Evolutionary conservation across 768 basidiomycete species (phyloP).

Genomic region (Suillus hirtellus): DNA sequence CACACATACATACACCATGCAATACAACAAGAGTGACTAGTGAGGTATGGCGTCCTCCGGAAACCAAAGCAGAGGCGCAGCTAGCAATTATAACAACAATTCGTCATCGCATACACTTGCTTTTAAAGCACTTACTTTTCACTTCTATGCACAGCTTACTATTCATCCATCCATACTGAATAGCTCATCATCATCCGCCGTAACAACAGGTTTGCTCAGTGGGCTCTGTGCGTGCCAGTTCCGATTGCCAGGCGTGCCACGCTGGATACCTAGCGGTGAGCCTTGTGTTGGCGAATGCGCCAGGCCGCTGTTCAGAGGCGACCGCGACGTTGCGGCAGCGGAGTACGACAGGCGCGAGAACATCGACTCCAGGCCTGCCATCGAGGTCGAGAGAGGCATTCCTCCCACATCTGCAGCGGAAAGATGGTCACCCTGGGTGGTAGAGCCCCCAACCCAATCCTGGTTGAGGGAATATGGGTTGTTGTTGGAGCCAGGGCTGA

Average conservation of each 20-base stretch:
- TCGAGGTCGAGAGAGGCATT: conserved; percentile 21
- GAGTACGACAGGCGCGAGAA: conserved; percentile 60
- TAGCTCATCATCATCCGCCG: conserved; percentile 63
- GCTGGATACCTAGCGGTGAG: conserved; percentile 28
- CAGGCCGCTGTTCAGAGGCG: conserved; percentile 14
- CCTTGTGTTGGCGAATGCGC: conserved; percentile 20
- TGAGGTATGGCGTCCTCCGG: conserved; percentile 8
- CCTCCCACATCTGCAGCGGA: conserved; percentile 18
- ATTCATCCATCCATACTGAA: conserved; percentile 65
- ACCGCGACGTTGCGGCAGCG: conserved; percentile 36
- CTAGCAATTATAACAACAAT: conserved; percentile 9
- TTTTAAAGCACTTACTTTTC: conserved; percentile 7
- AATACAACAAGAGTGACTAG: conserved; percentile 6
- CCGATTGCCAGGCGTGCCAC: conserved; percentile 23
- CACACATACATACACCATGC: conserved; percentile 9
- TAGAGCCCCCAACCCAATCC: conserved; percentile 29
- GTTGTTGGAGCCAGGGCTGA: conserved; percentile 33
- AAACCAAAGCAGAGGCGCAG: conserved; percentile 6
- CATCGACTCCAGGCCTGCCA: conserved; percentile 48
- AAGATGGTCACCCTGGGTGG: conserved; percentile 24
- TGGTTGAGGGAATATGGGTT: conserved; percentile 32
- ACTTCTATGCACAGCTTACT: neutral
- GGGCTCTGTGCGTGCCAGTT: conserved; percentile 51
- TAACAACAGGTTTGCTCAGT: conserved; percentile 58
- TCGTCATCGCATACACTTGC: conserved; percentile 2